A percentile compares a stretch with the other conserved stretches of the same genome.
Conservation (phyloP, 2,329 filamentous ascomycete species). For the Thielaviopsis populi region DNA sequence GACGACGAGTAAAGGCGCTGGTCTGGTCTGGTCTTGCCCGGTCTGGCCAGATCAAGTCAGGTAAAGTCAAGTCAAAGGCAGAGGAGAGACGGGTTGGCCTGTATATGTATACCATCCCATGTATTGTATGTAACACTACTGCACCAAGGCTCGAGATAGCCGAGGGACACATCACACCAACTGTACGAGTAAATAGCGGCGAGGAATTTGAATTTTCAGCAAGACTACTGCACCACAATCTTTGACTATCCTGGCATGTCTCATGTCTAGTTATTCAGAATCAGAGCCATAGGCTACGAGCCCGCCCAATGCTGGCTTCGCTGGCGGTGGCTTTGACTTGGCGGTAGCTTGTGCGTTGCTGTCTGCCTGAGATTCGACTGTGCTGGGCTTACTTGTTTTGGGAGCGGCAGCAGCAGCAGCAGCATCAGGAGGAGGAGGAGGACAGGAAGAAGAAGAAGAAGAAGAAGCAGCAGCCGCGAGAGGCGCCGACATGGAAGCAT, state of each 20-base stretch:
- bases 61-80: no score
- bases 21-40: neutral
- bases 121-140: conserved; percentile 16
- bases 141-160: neutral
- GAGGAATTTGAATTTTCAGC: neutral
- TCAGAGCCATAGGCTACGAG: conserved; percentile 43
- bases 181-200: conserved; percentile 4
- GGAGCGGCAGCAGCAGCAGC: neutral
- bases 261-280: conserved; percentile 5
- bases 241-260: neutral
- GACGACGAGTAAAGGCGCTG: conserved; percentile 23
- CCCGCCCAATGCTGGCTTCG: conserved; percentile 22
- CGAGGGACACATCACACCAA: neutral
- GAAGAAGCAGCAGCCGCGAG: neutral
- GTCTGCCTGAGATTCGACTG: neutral
- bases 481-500: neutral
- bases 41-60: no score
- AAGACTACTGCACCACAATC: neutral
- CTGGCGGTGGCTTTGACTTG: neutral
- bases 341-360: neutral
- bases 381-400: neutral
- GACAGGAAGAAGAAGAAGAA: neutral
- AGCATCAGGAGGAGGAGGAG: neutral
- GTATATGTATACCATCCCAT: conserved; percentile 7
- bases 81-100: neutral